Conservation (phyloP, 306 rosid genomes). For the Prunus dulcis region DNA sequence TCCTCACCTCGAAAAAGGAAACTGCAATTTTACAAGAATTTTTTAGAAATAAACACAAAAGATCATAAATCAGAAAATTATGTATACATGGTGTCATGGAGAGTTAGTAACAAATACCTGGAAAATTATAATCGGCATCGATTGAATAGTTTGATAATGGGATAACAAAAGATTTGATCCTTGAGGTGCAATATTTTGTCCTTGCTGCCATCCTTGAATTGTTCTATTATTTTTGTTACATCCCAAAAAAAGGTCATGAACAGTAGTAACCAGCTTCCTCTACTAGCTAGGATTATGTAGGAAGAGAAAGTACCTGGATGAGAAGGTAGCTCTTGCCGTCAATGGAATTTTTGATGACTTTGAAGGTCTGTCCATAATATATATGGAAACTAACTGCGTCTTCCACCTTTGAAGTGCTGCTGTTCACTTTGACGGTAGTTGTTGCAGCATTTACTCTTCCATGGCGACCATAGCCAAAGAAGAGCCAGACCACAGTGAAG, state of each 20-base stretch:
- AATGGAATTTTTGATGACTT: conserved; percentile 78
- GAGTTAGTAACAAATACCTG: conserved; percentile 43
- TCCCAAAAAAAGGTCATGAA: neutral
- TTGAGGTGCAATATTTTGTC: conserved; percentile 88
- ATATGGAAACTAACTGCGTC: conserved; percentile 72
- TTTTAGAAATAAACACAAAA: conserved; percentile 4
- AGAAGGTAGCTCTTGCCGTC: conserved; percentile 96
- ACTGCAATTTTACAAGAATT: conserved; percentile 51
- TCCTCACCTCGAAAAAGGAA: conserved; percentile 92
- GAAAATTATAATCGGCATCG: conserved; percentile 53
- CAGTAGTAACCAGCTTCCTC: neutral
- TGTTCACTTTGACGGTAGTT: conserved; percentile 35
- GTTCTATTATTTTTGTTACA: conserved; percentile 35
- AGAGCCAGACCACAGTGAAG: neutral
- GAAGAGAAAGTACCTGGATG: conserved; percentile 61
- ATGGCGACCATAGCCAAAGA: conserved; percentile 4
- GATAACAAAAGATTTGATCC: conserved; percentile 82
- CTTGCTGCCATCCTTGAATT: conserved; percentile 78
- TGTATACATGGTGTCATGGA: neutral
- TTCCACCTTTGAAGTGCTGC: conserved; percentile 66
- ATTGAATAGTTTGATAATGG: conserved; percentile 77
- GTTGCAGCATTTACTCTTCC: conserved; percentile 37
- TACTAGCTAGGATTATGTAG: neutral
- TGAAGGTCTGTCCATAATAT: conserved; percentile 88
- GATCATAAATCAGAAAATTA: neutral